phyloP scores from a whole-genome alignment of 306 rosid genomes.

The Vigna angularis region DNA sequence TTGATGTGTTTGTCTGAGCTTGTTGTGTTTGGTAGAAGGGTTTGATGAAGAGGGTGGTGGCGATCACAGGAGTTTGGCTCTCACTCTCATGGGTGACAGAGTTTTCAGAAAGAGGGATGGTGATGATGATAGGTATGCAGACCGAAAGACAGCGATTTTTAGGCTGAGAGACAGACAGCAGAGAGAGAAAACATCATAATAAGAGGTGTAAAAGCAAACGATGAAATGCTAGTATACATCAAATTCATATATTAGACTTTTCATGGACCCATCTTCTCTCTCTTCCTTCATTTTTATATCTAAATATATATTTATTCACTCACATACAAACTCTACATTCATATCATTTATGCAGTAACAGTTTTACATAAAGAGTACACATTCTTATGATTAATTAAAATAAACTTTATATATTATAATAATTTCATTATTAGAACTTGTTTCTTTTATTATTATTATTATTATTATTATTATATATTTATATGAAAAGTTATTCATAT shows the following conservation, averaged over 20 bases:
- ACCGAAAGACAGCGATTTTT: constrained; percentile 78
- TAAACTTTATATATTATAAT: background rate
- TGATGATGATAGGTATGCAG: constrained; percentile 64
- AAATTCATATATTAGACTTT: constrained; percentile 43
- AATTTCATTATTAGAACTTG: no score
- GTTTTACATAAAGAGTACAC: background rate
- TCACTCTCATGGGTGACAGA: constrained; percentile 95
- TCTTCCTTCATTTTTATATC: background rate
- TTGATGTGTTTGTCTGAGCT: background rate
- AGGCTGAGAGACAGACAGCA: constrained; percentile 59
- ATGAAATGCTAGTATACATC: constrained; percentile 34
- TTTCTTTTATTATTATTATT: background rate
- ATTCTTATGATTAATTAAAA: background rate
- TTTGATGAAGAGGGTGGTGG: constrained; percentile 6
- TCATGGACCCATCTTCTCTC: constrained; percentile 52
- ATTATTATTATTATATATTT: background rate
- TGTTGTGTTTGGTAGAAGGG: background rate
- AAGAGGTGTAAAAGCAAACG: constrained; percentile 45
- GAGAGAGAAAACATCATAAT: constrained; percentile 40
- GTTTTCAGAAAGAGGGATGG: constrained; percentile 64
- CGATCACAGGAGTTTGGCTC: constrained; percentile 69
- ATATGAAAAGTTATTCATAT: background rate
- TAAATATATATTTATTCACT: no score
- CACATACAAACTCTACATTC: background rate
- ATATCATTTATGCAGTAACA: background rate